These are phyloP conservation scores for Otatea glauca DNA, from an alignment of 176 grass and related monocot genomes.

Conservation along the genomic window DNA sequence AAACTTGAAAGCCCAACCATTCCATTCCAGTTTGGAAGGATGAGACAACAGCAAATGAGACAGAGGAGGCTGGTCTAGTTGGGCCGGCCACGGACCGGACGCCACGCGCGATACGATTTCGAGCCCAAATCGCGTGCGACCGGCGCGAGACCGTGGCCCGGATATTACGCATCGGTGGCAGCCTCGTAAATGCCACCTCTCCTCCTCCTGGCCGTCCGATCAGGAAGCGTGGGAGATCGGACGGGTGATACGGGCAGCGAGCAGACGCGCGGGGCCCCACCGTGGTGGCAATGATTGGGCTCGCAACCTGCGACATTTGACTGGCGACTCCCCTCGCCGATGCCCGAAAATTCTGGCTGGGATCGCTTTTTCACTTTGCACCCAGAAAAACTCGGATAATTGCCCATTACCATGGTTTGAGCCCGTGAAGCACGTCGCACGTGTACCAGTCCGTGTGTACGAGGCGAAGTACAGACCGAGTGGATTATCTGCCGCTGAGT, in stretches of 20 bases:
- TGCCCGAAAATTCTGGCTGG: constrained; percentile 29
- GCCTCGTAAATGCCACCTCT: background rate
- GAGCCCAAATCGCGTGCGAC: constrained; percentile 13
- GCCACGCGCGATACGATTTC: constrained; percentile 5
- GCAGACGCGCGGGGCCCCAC: background rate
- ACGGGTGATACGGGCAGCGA: background rate
- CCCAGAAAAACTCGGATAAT: background rate
- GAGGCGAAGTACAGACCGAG: background rate
- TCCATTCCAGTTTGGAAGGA: background rate
- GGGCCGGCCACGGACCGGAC: constrained; percentile 7
- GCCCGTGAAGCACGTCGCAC: too few species aligned
- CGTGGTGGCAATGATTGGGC: constrained; percentile 61
- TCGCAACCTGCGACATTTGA: constrained; percentile 52
- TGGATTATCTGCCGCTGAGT: background rate
- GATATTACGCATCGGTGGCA: constrained; percentile 46
- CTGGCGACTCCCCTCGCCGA: constrained; percentile 7
- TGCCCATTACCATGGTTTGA: too few species aligned
- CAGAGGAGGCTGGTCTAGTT: background rate
- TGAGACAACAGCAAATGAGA: background rate
- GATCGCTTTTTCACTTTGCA: background rate
- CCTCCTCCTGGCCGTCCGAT: constrained; percentile 35
- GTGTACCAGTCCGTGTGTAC: too few species aligned
- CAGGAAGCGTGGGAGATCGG: background rate
- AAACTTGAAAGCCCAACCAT: too few species aligned
- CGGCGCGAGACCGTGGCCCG: constrained; percentile 44